Conservation (phyloP, 2,329 filamentous ascomycete genomes). For the Coniella lustricola region DNA sequence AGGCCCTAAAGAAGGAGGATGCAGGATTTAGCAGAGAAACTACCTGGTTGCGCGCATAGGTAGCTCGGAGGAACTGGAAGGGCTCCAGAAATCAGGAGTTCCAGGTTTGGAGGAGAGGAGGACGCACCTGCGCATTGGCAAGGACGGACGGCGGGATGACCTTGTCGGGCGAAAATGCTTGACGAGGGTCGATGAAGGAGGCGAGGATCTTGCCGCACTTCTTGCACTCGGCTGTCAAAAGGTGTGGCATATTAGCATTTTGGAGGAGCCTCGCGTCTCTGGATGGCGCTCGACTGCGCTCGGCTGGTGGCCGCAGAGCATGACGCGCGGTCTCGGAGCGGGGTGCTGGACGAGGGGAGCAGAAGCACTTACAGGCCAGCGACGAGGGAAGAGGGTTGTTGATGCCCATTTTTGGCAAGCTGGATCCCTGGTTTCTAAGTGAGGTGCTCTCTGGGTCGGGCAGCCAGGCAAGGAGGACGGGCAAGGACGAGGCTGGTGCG, state of each 20-base stretch:
- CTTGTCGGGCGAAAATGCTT: conserved; percentile 93
- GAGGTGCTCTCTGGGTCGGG: neutral
- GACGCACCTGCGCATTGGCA: conserved; percentile 74
- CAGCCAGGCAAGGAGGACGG: neutral
- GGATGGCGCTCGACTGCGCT: conserved; percentile 1
- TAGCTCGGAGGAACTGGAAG: too few relatives aligned
- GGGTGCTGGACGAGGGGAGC: conserved; percentile 15
- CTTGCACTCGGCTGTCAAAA: conserved; percentile 88
- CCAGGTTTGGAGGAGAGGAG: conserved; percentile 8
- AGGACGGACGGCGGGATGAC: conserved; percentile 89
- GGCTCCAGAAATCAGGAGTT: neutral
- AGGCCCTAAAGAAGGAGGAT: conserved; percentile 48
- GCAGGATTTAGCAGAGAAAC: neutral
- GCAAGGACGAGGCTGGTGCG: neutral
- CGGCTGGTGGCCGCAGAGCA: neutral
- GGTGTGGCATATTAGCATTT: neutral
- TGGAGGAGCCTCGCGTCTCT: neutral
- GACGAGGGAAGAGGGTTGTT: conserved; percentile 61
- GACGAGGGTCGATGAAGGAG: conserved; percentile 88
- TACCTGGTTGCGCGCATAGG: neutral
- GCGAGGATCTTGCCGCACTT: conserved; percentile 94
- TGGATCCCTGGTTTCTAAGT: neutral
- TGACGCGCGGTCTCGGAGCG: neutral
- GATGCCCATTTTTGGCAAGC: conserved; percentile 45
- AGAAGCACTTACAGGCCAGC: conserved; percentile 61